phyloP scores from a whole-genome alignment of 371 early-diverging fungal genomes.

The Encephalitozoon hellem region DNA sequence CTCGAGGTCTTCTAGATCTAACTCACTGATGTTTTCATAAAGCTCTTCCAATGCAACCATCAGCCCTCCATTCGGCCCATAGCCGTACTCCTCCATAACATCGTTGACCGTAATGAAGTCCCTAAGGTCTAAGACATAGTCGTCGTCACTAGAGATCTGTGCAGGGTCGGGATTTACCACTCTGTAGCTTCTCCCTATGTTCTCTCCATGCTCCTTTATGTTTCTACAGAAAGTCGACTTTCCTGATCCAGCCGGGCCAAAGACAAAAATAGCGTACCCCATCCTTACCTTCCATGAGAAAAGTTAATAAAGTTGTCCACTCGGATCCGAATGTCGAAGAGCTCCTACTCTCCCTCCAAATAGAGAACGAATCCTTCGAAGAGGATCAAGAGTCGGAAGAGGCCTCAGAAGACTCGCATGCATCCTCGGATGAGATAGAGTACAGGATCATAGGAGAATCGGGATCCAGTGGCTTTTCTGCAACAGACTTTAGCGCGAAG shows the following conservation, averaged over 20 bases:
- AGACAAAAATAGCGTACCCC: slow-evolving; percentile 64
- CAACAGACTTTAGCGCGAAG: neutral
- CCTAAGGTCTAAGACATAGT: slow-evolving; percentile 68
- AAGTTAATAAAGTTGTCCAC: neutral
- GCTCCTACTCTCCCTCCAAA: neutral
- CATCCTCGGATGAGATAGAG: neutral
- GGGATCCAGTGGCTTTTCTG: neutral
- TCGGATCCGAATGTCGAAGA: neutral
- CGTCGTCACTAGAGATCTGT: slow-evolving; percentile 64
- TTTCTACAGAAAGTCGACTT: slow-evolving; percentile 87
- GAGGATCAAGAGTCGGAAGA: neutral
- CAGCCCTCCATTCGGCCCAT: slow-evolving; percentile 95
- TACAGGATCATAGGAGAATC: neutral
- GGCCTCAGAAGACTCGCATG: neutral
- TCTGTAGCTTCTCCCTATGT: slow-evolving; percentile 70
- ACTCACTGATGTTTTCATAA: slow-evolving; percentile 83
- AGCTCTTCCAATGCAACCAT: slow-evolving; percentile 80
- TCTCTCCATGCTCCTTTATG: slow-evolving; percentile 76
- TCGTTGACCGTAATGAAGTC: slow-evolving; percentile 87
- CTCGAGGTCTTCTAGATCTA: slow-evolving; percentile 78
- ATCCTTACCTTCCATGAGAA: slow-evolving; percentile 23
- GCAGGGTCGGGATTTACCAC: slow-evolving; percentile 96
- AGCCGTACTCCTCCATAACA: slow-evolving; percentile 86
- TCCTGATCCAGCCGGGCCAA: slow-evolving; percentile 91
- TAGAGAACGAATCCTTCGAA: neutral